Evolutionary conservation across 345 rosid genomes (phyloP).

Genomic region (Lagerstroemia speciosa): DNA sequence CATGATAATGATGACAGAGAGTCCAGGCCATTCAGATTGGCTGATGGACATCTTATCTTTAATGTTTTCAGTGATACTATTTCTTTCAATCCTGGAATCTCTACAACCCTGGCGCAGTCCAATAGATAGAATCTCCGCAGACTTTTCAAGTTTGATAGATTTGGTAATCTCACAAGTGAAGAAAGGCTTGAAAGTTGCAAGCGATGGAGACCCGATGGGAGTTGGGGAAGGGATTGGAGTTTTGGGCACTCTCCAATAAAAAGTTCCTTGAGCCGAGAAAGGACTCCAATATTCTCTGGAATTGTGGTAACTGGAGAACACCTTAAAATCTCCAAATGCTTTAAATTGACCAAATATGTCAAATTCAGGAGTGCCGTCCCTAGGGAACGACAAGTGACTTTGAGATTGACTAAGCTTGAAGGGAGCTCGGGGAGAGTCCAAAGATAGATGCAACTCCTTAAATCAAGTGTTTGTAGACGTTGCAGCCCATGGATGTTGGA

Average conservation of each 20-base stretch:
- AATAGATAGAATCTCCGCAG: neutral
- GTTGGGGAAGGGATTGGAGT: neutral
- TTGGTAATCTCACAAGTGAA: neutral
- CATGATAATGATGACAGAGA: neutral
- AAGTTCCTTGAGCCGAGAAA: slow-evolving; percentile 1
- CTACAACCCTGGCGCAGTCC: neutral
- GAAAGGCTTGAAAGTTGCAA: neutral
- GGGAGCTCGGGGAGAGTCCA: neutral
- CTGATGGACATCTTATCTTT: neutral
- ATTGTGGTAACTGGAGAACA: neutral
- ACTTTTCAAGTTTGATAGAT: neutral
- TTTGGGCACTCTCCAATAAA: neutral
- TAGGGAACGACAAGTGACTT: neutral
- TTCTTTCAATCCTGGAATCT: neutral
- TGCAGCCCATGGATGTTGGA: neutral
- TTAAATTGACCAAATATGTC: neutral
- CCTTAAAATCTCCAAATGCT: neutral
- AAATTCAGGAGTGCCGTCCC: neutral
- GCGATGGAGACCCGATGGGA: neutral
- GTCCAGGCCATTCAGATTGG: neutral
- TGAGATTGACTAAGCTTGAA: neutral
- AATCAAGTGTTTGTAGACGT: neutral
- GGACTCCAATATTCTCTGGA: neutral
- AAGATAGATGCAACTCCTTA: neutral
- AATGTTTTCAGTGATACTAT: neutral